Conservation (phyloP, 164 flowering plant species). For the Liquidambar formosana region DNA sequence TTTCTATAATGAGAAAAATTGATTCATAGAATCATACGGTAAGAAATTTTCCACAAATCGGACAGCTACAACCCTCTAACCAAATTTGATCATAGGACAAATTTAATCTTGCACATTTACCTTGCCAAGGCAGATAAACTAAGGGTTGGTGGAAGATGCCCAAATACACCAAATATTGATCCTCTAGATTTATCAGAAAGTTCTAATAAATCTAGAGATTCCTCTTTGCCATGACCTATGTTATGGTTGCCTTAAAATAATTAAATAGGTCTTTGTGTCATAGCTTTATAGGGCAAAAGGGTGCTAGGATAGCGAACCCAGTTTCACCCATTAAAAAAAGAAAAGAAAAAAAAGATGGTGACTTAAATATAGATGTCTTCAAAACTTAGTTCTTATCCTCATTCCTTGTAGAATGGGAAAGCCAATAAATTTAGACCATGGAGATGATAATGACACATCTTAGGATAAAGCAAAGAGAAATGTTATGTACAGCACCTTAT, state of each 20-base stretch:
- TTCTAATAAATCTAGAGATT: background rate
- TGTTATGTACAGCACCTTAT: no score
- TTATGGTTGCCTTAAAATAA: constrained; percentile 2
- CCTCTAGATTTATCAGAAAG: background rate
- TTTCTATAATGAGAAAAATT: no score
- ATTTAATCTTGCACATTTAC: no score
- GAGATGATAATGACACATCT: constrained; percentile 40
- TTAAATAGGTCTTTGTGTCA: constrained; percentile 19
- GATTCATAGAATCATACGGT: no score
- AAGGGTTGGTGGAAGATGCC: background rate
- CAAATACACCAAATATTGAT: background rate
- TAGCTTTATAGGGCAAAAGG: constrained; percentile 32
- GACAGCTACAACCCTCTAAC: background rate
- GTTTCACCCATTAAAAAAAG: constrained; percentile 6
- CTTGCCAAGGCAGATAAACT: background rate
- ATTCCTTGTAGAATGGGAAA: constrained; percentile 35
- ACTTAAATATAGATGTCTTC: constrained; percentile 57
- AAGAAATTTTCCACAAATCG: no score
- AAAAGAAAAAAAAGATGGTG: constrained; percentile 25
- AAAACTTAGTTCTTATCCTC: constrained; percentile 49
- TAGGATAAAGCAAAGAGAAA: constrained; percentile 25
- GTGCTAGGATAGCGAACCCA: constrained; percentile 18
- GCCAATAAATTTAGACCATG: constrained; percentile 21
- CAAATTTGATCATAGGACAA: background rate
- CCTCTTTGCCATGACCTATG: background rate